Evolutionary conservation across 148 eudicot genomes (phyloP).

Genomic region (Rhododendron molle): DNA sequence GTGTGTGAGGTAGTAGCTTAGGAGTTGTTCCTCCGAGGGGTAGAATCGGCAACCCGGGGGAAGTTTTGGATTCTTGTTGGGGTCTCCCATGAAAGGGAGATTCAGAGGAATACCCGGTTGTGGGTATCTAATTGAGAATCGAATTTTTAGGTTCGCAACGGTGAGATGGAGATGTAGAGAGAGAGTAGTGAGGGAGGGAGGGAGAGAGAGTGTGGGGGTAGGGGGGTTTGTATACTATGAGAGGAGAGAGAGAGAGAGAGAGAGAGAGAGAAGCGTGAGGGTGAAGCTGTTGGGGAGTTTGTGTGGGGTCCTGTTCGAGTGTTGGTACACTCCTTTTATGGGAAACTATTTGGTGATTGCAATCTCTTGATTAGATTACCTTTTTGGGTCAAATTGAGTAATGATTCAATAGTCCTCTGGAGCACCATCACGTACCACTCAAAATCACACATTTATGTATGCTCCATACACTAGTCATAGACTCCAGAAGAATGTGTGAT

Average conservation of each 20-base stretch:
- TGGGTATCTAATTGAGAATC: not conserved
- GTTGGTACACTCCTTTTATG: not conserved
- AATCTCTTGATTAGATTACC: not conserved
- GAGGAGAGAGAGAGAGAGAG: not conserved
- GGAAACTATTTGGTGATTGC: not conserved
- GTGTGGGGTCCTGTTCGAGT: not conserved
- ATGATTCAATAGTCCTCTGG: too few relatives aligned
- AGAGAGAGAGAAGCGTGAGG: slow-evolving; percentile 5
- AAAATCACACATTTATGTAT: too few relatives aligned
- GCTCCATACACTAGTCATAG: too few relatives aligned
- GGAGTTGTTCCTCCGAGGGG: slow-evolving; percentile 53
- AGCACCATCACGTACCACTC: too few relatives aligned
- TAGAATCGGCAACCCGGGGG: slow-evolving; percentile 64
- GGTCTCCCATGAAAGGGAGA: slow-evolving; percentile 42
- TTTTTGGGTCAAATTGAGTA: not conserved
- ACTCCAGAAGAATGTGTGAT: accelerated
- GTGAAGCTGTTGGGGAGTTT: not conserved
- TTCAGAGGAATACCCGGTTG: not conserved
- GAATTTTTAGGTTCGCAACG: not conserved
- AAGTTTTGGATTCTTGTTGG: slow-evolving; percentile 10
- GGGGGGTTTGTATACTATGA: not conserved
- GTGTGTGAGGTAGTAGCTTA: slow-evolving; percentile 37
- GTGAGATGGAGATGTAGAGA: not conserved
- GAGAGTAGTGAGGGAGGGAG: not conserved
- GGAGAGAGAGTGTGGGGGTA: not conserved